These are phyloP conservation scores for Trematosphaeria pertusa DNA, from an alignment of 2,329 filamentous ascomycete species.

Conservation along the genomic window DNA sequence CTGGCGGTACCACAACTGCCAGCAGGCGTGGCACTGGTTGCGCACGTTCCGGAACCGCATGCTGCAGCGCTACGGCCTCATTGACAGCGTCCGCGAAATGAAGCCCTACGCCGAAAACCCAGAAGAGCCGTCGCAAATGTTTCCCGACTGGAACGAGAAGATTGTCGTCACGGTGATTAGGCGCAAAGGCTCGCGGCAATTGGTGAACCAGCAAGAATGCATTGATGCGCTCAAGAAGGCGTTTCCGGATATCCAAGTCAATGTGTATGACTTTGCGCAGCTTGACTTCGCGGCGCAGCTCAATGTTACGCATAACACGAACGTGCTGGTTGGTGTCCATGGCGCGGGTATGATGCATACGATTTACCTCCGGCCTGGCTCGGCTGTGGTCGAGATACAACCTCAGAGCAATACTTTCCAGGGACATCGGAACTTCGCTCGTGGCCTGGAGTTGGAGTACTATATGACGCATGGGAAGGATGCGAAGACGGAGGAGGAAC, in stretches of 20 bases:
- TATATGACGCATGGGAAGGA: background rate
- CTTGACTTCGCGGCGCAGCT: background rate
- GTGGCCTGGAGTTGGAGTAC: background rate
- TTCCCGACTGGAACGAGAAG: background rate
- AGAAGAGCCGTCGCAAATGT: background rate
- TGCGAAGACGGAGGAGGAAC: too few species aligned
- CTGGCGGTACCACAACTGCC: conserved; percentile 2
- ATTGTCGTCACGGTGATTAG: background rate
- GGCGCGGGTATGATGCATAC: conserved; percentile 1
- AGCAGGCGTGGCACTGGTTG: background rate
- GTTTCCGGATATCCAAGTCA: background rate
- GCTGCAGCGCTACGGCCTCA: background rate
- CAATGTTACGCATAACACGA: conserved; percentile 1
- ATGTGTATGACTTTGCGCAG: background rate
- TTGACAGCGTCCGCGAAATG: background rate
- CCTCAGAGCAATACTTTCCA: background rate
- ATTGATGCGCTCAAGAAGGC: background rate
- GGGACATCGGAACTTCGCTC: background rate
- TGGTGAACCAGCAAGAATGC: background rate
- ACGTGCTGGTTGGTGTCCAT: conserved; percentile 1
- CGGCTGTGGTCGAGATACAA: background rate
- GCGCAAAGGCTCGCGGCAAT: background rate
- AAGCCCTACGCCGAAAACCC: background rate
- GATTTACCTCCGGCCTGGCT: background rate
- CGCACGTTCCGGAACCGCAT: background rate